Conservation (phyloP, 2,329 filamentous ascomycete genomes). For the Colletotrichum trifolii region DNA sequence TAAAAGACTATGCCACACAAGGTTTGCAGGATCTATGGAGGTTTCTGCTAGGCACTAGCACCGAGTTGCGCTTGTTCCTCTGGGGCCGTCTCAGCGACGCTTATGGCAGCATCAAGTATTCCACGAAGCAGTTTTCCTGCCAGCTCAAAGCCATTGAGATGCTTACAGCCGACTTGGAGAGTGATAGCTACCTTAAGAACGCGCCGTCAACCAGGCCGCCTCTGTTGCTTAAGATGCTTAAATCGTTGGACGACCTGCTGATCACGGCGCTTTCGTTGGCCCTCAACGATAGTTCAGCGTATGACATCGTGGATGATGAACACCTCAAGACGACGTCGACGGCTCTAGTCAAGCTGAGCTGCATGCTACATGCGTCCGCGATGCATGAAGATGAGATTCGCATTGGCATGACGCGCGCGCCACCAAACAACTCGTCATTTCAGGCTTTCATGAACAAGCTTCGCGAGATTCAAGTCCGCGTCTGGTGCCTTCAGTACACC, state of each 20-base stretch:
- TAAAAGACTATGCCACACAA: slow-evolving; percentile 64
- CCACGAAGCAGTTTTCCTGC: slow-evolving; percentile 89
- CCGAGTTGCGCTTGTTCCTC: slow-evolving; percentile 84
- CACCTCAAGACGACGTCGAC: slow-evolving; percentile 80
- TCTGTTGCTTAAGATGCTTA: slow-evolving; percentile 79
- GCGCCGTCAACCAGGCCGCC: slow-evolving; percentile 73
- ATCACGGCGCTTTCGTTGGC: slow-evolving; percentile 76
- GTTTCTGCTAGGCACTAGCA: slow-evolving; percentile 84
- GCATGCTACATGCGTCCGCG: slow-evolving; percentile 81
- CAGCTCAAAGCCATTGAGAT: slow-evolving; percentile 87
- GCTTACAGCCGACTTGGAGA: slow-evolving; percentile 71
- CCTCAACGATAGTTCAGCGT: slow-evolving; percentile 74
- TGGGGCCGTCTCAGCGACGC: slow-evolving; percentile 94
- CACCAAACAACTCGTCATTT: slow-evolving; percentile 67
- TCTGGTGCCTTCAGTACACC: slow-evolving; percentile 89
- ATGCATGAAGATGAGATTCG: slow-evolving; percentile 89
- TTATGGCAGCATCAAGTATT: slow-evolving; percentile 85
- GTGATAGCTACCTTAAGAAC: slow-evolving; percentile 71
- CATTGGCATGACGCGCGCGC: slow-evolving; percentile 75
- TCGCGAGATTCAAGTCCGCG: slow-evolving; percentile 86
- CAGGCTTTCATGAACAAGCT: slow-evolving; percentile 74
- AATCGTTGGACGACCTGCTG: slow-evolving; percentile 81
- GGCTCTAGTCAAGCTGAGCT: slow-evolving; percentile 76
- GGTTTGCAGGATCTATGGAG: slow-evolving; percentile 82
- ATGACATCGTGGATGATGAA: slow-evolving; percentile 85